Evolutionary conservation across 495 filamentous ascomycete genomes (phyloP).

Genomic region (Aspergillus hancockii): DNA sequence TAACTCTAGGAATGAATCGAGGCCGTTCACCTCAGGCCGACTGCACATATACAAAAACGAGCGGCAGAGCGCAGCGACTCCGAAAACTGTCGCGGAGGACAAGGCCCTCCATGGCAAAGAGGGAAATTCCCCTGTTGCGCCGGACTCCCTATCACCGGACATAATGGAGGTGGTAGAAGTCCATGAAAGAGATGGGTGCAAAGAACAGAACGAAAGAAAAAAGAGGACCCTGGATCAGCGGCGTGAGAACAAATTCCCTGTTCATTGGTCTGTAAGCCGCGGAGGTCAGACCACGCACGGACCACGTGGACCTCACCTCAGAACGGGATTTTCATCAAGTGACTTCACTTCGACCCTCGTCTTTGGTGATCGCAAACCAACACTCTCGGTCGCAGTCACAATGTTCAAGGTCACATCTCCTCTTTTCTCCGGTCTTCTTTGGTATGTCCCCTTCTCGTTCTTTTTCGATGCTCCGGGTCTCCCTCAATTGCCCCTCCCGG

Average conservation of each 20-base stretch:
- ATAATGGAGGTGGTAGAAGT: conserved; percentile 26
- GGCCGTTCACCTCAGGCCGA: conserved; percentile 63
- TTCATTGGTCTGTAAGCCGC: conserved; percentile 26
- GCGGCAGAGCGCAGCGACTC: conserved; percentile 48
- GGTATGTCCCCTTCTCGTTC: conserved; percentile 51
- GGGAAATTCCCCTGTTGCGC: conserved; percentile 43
- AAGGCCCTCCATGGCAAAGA: conserved; percentile 45
- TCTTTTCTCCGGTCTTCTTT: conserved; percentile 79
- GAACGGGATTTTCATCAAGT: conserved; percentile 27
- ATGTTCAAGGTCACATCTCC: conserved; percentile 76
- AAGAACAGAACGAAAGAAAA: conserved; percentile 9
- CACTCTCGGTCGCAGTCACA: not conserved
- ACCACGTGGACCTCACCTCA: conserved; percentile 12
- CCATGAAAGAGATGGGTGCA: conserved; percentile 26
- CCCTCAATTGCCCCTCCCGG: not conserved
- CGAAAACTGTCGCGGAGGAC: conserved; percentile 46
- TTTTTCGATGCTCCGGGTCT: not conserved
- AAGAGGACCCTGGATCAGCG: conserved; percentile 13
- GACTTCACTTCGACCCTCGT: not conserved
- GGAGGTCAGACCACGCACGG: conserved; percentile 24
- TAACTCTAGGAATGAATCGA: conserved; percentile 72
- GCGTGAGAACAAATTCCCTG: conserved; percentile 13
- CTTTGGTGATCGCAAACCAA: conserved; percentile 2
- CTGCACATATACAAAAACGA: conserved; percentile 45
- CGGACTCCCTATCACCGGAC: conserved; percentile 39